Conservation (phyloP, 1,284 basidiomycete species). For the Psilocybe mexicana region DNA sequence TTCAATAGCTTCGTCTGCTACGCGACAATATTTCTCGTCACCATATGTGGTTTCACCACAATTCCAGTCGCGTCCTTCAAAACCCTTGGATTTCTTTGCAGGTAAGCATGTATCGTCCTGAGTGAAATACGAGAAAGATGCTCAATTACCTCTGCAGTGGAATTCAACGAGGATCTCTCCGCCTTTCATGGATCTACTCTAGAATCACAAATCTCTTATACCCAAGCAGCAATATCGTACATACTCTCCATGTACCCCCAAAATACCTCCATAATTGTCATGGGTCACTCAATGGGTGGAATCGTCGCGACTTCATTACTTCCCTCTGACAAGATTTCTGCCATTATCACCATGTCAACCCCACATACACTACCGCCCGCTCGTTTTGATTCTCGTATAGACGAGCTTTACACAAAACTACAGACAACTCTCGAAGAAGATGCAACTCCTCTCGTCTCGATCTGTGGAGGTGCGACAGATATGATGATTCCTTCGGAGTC, state of each 20-base stretch:
- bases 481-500: conserved; percentile 92
- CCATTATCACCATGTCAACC: conserved; percentile 93
- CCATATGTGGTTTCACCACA: conserved; percentile 53
- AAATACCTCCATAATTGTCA: conserved; percentile 66
- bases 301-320: conserved; percentile 81
- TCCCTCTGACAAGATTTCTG: conserved; percentile 64
- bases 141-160: conserved; percentile 52
- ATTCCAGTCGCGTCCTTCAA: conserved; percentile 46
- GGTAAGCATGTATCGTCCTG: conserved; percentile 42
- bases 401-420: conserved; percentile 65
- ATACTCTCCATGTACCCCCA: conserved; percentile 78
- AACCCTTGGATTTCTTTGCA: conserved; percentile 82
- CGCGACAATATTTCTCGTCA: conserved; percentile 73
- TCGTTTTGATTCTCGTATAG: conserved; percentile 81
- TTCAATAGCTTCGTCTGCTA: conserved; percentile 90
- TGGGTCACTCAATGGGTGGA: conserved; percentile 99
- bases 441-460: conserved; percentile 72
- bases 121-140: neutral
- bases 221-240: conserved; percentile 71
- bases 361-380: conserved; percentile 90
- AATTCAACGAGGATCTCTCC: conserved; percentile 97
- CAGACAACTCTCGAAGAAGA: conserved; percentile 37
- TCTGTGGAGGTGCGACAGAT: conserved; percentile 93
- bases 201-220: conserved; percentile 80
- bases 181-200: conserved; percentile 94